A percentile compares a stretch with the other conserved stretches of the same genome.
Evolutionary conservation across 176 grass and related monocot genomes (phyloP).

Genomic region (Oryza rufipogon): DNA sequence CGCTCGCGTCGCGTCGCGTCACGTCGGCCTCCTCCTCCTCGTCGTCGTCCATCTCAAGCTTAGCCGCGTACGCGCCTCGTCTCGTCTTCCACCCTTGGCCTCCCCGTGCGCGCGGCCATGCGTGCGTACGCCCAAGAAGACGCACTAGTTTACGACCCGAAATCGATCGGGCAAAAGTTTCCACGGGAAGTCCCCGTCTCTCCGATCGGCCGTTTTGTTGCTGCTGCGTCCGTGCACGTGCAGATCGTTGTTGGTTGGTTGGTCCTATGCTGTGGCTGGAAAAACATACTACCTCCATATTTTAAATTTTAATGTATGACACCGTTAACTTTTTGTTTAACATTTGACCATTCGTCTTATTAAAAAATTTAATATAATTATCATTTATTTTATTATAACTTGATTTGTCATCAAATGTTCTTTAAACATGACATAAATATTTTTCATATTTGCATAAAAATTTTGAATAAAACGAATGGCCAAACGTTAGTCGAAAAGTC

Average conservation of each 20-base stretch:
- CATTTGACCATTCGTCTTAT: too few species aligned
- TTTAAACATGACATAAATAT: too few species aligned
- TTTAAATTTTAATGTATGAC: too few species aligned
- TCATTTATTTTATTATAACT: too few species aligned
- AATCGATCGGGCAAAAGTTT: not conserved
- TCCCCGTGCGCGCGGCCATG: not conserved
- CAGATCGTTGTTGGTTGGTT: not conserved
- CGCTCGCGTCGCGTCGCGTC: not conserved
- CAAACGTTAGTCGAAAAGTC: too few species aligned
- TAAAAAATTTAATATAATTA: too few species aligned
- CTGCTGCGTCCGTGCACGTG: not conserved
- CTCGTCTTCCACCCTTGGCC: not conserved
- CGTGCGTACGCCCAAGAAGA: not conserved
- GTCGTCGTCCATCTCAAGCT: not conserved
- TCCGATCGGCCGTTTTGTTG: not conserved
- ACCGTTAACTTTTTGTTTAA: too few species aligned
- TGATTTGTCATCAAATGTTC: too few species aligned
- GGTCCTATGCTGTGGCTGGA: not conserved
- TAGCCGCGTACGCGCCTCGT: conserved; percentile 29
- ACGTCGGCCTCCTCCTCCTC: conserved; percentile 17
- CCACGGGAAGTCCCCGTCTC: not conserved
- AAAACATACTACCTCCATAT: not conserved
- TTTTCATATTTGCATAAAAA: too few species aligned
- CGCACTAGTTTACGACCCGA: conserved; percentile 22
- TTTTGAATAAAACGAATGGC: too few species aligned